Evolutionary conservation across 2,329 filamentous ascomycete species (phyloP).

Genomic region (Paraconiothyrium brasiliense): DNA sequence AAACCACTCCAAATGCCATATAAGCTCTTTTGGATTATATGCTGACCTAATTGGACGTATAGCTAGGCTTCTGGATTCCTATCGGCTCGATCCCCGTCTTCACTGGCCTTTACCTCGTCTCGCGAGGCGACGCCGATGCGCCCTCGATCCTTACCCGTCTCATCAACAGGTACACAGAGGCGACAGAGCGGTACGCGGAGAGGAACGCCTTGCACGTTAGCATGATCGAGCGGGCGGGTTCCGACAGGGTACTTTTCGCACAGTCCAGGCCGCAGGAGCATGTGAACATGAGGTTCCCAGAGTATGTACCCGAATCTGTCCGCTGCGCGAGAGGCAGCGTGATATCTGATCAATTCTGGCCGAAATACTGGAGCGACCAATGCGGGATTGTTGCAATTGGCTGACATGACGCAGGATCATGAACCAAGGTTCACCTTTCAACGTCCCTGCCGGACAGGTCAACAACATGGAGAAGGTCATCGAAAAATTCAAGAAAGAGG

Average conservation of each 20-base stretch:
- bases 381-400: not conserved
- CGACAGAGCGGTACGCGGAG: constrained; percentile 62
- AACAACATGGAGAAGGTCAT: constrained; percentile 68
- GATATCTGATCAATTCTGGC: not conserved
- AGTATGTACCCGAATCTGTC: constrained; percentile 62
- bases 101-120: constrained; percentile 57
- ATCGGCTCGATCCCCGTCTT: constrained; percentile 57
- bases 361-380: not conserved
- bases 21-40: constrained; percentile 1
- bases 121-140: constrained; percentile 51
- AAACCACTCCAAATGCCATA: not conserved
- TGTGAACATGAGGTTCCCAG: constrained; percentile 68
- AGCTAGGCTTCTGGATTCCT: constrained; percentile 59
- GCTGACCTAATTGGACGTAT: constrained; percentile 35
- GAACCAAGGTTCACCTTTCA: constrained; percentile 70
- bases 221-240: constrained; percentile 69
- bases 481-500: constrained; percentile 69
- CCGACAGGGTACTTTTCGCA: constrained; percentile 68
- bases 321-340: not conserved
- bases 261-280: constrained; percentile 57
- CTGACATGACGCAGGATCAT: constrained; percentile 61
- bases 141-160: constrained; percentile 57
- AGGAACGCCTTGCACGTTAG: constrained; percentile 69
- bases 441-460: constrained; percentile 69
- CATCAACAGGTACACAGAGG: constrained; percentile 65